Evolutionary conservation across 495 filamentous ascomycete genomes (phyloP).

Genomic region (Mycothermus thermophilus): DNA sequence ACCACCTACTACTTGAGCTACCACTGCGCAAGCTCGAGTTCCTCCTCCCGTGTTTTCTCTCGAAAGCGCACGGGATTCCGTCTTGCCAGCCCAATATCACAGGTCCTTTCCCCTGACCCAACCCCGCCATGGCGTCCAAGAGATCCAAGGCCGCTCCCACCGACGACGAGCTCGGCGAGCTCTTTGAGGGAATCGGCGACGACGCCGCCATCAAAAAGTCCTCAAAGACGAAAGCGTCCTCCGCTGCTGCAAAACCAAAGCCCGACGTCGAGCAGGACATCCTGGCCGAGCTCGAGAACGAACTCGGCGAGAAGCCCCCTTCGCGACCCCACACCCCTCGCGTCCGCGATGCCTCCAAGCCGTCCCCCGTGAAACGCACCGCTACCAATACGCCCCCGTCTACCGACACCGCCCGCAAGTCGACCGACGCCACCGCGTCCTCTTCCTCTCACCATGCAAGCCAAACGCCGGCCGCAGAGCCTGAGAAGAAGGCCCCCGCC

Average conservation of each 20-base stretch:
- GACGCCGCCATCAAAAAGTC: conserved; percentile 32
- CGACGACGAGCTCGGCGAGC: conserved; percentile 69
- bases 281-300: conserved; percentile 71
- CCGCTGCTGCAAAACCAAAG: conserved; percentile 34
- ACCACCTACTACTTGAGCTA: too few relatives aligned
- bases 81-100: too few relatives aligned
- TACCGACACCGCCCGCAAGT: conserved; percentile 46
- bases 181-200: conserved; percentile 61
- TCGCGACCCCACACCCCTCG: conserved; percentile 74
- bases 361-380: conserved; percentile 43
- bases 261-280: conserved; percentile 45
- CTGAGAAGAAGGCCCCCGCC: conserved; percentile 33
- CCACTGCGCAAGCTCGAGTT: too few relatives aligned
- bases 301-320: conserved; percentile 51
- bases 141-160: conserved; percentile 39
- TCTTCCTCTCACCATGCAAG: conserved; percentile 38
- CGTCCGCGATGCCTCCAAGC: conserved; percentile 42
- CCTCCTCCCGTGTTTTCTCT: too few relatives aligned
- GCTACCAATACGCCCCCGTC: conserved; percentile 40
- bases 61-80: too few relatives aligned
- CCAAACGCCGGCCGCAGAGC: conserved; percentile 40
- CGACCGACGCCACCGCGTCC: conserved; percentile 58
- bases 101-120: conserved; percentile 1
- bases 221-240: conserved; percentile 32
- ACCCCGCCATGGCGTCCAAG: conserved; percentile 26